Conservation (phyloP, 805 yeast species). For the Saturnispora bothae region DNA sequence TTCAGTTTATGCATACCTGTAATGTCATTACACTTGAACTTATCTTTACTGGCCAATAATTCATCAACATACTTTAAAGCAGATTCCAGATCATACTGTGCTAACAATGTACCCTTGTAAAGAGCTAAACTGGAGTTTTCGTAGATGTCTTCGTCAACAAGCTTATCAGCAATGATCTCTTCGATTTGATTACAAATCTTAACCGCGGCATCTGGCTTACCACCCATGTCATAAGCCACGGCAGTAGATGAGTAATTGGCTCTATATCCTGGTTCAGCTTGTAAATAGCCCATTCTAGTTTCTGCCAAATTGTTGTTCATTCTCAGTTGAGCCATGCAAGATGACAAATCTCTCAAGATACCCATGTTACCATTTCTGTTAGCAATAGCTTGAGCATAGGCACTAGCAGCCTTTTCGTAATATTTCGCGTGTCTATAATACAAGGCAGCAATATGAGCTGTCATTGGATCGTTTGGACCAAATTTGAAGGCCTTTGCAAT, state of each 20-base stretch:
- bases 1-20: conserved; percentile 52
- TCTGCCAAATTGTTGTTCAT: conserved; percentile 53
- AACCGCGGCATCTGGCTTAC: conserved; percentile 58
- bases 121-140: conserved; percentile 77
- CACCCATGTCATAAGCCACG: conserved; percentile 69
- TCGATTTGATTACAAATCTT: conserved; percentile 69
- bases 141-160: conserved; percentile 52
- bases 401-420: conserved; percentile 67
- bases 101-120: conserved; percentile 59
- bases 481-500: conserved; percentile 52
- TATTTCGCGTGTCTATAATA: conserved; percentile 61
- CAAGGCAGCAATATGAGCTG: conserved; percentile 79
- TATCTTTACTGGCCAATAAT: conserved; percentile 6
- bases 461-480: conserved; percentile 54
- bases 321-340: conserved; percentile 70
- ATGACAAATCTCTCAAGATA: conserved; percentile 71
- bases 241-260: conserved; percentile 89
- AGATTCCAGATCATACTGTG: conserved; percentile 37
- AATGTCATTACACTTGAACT: conserved; percentile 11
- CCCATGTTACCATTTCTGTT: conserved; percentile 71
- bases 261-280: conserved; percentile 68
- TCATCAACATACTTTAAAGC: conserved; percentile 54
- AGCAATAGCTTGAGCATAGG: conserved; percentile 64
- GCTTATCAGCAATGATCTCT: conserved; percentile 55
- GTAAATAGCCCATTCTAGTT: conserved; percentile 60